phyloP scores from a whole-genome alignment of 2,329 filamentous ascomycete genomes.

The Akanthomyces dipterigenus region DNA sequence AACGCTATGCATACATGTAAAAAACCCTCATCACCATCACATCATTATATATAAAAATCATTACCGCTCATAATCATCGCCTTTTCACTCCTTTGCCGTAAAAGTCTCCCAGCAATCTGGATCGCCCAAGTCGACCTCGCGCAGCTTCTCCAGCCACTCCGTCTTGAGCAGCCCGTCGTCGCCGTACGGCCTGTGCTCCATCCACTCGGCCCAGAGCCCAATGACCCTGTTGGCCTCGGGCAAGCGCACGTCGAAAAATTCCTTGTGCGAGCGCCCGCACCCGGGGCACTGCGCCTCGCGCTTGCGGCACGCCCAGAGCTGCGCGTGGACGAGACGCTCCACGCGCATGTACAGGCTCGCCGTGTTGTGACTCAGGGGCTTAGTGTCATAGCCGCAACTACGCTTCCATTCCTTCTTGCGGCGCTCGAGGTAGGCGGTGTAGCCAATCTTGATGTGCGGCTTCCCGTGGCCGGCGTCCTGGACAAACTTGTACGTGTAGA shows the following conservation, averaged over 20 bases:
- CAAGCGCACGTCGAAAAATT: constrained; percentile 23
- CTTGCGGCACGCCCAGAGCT: constrained; percentile 21
- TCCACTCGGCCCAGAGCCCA: constrained; percentile 23
- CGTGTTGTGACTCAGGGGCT: constrained; percentile 12
- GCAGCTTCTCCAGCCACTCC: constrained; percentile 19
- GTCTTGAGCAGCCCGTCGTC: constrained; percentile 19
- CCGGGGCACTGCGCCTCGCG: constrained; percentile 19
- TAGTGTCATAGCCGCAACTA: constrained; percentile 21
- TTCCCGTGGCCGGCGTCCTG: constrained; percentile 12
- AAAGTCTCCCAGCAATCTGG: constrained; percentile 22
- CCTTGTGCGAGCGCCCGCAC: constrained; percentile 19
- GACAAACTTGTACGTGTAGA: constrained; percentile 23
- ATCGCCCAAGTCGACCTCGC: constrained; percentile 20
- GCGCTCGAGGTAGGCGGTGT: constrained; percentile 14
- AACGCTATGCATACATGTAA: too few relatives aligned
- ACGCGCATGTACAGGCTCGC: constrained; percentile 21
- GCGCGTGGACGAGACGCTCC: constrained; percentile 24
- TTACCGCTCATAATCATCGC: neutral
- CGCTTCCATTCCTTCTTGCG: constrained; percentile 21
- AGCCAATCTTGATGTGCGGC: constrained; percentile 26
- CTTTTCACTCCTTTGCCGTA: constrained; percentile 8
- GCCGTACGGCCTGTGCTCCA: constrained; percentile 22
- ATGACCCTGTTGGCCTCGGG: constrained; percentile 15
- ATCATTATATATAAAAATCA: neutral
- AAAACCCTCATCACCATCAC: neutral